phyloP scores from a whole-genome alignment of 2,329 filamentous ascomycete genomes.

The Ceratocystiopsis sp. region DNA sequence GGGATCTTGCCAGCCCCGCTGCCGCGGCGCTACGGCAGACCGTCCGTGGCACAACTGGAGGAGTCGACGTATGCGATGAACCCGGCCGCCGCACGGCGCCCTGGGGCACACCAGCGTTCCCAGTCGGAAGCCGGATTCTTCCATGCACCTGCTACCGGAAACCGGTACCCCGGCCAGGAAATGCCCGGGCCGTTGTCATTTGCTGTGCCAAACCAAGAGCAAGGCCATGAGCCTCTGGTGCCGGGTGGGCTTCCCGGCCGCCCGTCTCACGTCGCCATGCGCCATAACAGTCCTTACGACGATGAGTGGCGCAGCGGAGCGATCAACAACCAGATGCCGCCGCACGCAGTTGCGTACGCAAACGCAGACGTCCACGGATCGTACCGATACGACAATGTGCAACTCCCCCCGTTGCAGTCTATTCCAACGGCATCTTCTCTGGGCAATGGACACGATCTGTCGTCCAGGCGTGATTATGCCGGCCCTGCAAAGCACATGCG shows the following conservation, averaged over 20 bases:
- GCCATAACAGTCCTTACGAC: not conserved
- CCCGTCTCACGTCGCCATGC: too few relatives aligned
- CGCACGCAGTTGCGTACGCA: too few relatives aligned
- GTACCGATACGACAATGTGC: conserved; percentile 1
- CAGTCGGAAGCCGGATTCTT: conserved; percentile 7
- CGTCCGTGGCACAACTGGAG: conserved; percentile 3
- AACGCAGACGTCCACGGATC: too few relatives aligned
- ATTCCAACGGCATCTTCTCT: not conserved
- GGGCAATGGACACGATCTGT: not conserved
- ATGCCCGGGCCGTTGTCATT: not conserved
- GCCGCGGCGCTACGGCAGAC: conserved; percentile 1
- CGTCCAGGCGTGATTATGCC: not conserved
- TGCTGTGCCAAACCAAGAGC: not conserved
- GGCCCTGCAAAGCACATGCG: conserved; percentile 1
- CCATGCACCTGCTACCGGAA: not conserved
- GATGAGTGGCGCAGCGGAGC: not conserved
- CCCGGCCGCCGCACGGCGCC: not conserved
- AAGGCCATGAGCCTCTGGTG: too few relatives aligned
- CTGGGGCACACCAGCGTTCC: conserved; percentile 9
- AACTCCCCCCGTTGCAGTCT: conserved; percentile 6
- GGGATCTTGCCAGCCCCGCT: conserved; percentile 4
- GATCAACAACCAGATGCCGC: not conserved
- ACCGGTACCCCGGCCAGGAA: not conserved
- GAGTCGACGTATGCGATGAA: conserved; percentile 1
- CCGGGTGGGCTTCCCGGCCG: too few relatives aligned